phyloP scores from a whole-genome alignment of 352 stramenopile genomes.

The Halophytophthora batemanensis region DNA sequence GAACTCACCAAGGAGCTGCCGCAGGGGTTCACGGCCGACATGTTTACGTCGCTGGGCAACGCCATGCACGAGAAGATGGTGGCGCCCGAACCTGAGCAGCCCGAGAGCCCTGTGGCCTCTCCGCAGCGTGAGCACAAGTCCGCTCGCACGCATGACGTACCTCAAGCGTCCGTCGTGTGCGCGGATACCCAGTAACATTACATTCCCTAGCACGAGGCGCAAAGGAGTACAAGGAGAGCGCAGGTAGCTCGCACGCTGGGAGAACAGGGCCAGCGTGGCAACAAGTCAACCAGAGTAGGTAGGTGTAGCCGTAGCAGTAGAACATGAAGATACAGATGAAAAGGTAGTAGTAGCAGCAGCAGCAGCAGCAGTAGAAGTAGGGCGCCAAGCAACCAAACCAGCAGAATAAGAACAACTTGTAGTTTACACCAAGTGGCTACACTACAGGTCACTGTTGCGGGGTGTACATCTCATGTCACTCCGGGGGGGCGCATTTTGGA shows the following conservation, averaged over 20 bases:
- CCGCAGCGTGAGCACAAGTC: constrained; percentile 11
- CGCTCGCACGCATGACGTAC: background rate
- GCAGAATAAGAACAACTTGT: constrained; percentile 16
- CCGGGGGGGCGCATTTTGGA: no score
- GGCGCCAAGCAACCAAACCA: constrained; percentile 6
- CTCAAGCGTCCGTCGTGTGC: no score
- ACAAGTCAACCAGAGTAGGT: background rate
- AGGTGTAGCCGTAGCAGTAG: constrained; percentile 4
- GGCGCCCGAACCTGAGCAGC: constrained; percentile 5
- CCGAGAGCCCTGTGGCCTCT: constrained; percentile 6
- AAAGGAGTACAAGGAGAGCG: no score
- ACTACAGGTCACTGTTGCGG: no score
- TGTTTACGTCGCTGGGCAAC: constrained; percentile 59
- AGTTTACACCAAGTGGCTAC: no score
- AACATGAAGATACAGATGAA: background rate
- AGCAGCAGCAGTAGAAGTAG: constrained; percentile 3
- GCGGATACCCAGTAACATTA: no score
- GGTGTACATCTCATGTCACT: no score
- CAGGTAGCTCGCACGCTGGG: no score
- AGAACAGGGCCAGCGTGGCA: background rate
- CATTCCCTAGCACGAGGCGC: no score
- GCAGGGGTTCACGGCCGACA: constrained; percentile 54
- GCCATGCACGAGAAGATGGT: constrained; percentile 38
- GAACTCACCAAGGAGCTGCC: constrained; percentile 41
- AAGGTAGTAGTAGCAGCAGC: constrained; percentile 3